Evolutionary conservation across 2,329 filamentous ascomycete genomes (phyloP).

Genomic region (Penicillium sp.): DNA sequence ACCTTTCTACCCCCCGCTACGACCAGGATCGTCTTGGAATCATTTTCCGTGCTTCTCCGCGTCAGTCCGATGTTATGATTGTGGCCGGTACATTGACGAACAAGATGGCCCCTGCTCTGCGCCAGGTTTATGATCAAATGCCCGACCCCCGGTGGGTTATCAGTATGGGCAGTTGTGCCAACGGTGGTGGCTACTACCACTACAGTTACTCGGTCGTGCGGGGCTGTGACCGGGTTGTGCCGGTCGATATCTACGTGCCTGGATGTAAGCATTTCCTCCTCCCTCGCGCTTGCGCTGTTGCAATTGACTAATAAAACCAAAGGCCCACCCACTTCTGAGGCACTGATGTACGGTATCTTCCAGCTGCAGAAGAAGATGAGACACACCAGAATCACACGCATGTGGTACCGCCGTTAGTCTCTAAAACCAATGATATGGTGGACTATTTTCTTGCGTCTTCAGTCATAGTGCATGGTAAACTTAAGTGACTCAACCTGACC

Average conservation of each 20-base stretch:
- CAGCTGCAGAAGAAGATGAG: conserved; percentile 79
- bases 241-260: conserved; percentile 83
- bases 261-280: conserved; percentile 61
- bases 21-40: conserved; percentile 85
- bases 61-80: conserved; percentile 88
- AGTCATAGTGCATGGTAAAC: conserved; percentile 14
- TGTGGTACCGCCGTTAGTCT: conserved; percentile 55
- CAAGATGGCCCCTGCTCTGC: conserved; percentile 87
- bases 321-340: conserved; percentile 54
- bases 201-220: conserved; percentile 79
- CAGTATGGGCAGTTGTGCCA: conserved; percentile 82
- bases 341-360: conserved; percentile 66
- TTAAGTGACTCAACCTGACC: conserved; percentile 15
- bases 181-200: conserved; percentile 84
- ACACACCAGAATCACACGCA: conserved; percentile 53
- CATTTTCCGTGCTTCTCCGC: conserved; percentile 81
- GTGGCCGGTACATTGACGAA: conserved; percentile 87
- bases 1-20: conserved; percentile 84
- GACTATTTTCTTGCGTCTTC: conserved; percentile 10
- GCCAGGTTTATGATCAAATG: conserved; percentile 94
- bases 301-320: conserved; percentile 10
- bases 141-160: conserved; percentile 87
- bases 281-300: background rate
- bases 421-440: conserved; percentile 1
- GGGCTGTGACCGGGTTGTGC: conserved; percentile 75